A percentile compares a stretch with the other conserved stretches of the same genome.
These are phyloP conservation scores for Kregervanrija delftensis DNA, from an alignment of 805 yeast species.

Conservation along the genomic window DNA sequence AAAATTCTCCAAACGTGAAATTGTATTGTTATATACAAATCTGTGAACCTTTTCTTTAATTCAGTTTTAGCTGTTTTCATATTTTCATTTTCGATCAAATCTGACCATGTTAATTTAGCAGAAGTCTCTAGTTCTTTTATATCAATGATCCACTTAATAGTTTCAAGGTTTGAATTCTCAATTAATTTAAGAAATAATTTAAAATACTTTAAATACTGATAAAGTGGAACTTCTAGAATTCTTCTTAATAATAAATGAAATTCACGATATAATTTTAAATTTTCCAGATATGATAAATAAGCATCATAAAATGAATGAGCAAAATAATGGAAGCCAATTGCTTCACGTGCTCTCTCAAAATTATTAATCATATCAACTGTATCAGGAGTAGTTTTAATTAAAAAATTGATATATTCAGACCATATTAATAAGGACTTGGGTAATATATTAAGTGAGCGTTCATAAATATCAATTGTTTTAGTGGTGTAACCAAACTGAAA, in stretches of 20 bases:
- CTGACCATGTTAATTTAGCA: slow-evolving; percentile 18
- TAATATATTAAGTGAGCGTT: slow-evolving; percentile 31
- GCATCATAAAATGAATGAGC: slow-evolving; percentile 43
- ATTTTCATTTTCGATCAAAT: slow-evolving; percentile 14
- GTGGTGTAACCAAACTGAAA: slow-evolving; percentile 37
- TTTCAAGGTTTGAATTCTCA: slow-evolving; percentile 25
- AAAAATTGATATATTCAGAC: slow-evolving; percentile 40
- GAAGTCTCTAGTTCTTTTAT: slow-evolving; percentile 16
- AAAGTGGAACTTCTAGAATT: slow-evolving; percentile 48
- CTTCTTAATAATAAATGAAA: slow-evolving; percentile 39
- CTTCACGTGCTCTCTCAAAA: slow-evolving; percentile 41
- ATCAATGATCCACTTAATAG: slow-evolving; percentile 20
- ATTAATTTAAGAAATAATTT: slow-evolving; percentile 30
- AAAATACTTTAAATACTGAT: slow-evolving; percentile 45
- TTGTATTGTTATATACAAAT: slow-evolving; percentile 50
- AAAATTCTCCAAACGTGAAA: slow-evolving; percentile 43
- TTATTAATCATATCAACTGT: slow-evolving; percentile 27
- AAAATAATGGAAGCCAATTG: slow-evolving; percentile 48
- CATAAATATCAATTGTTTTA: slow-evolving; percentile 30
- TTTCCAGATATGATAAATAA: slow-evolving; percentile 37
- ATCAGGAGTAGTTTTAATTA: slow-evolving; percentile 24
- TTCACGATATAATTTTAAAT: slow-evolving; percentile 22
- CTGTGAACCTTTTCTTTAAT: slow-evolving; percentile 42
- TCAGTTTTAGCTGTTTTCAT: slow-evolving; percentile 28
- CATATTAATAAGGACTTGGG: slow-evolving; percentile 45